Base-by-base conservation (phyloP, 2,329 filamentous ascomycete species). In the Rhexocercosporidium sp. region DNA sequence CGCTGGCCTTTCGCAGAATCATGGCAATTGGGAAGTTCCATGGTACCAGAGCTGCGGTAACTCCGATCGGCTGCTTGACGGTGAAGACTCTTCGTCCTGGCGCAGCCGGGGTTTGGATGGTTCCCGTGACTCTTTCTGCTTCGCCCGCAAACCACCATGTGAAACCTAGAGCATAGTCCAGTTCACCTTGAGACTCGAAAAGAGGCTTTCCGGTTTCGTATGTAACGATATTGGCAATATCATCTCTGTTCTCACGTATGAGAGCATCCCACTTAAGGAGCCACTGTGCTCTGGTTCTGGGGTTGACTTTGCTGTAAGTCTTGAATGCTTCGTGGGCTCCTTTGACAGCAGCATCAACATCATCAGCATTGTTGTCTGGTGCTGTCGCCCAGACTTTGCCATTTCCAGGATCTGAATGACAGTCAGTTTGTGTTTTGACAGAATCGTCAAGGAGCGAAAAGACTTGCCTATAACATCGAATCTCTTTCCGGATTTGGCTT, bases 61-160 rank as follows among this genome's bases (percentile, higher is more conserved):
- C 89, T 64, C 90, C 90, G 66, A 92, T 84, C 0, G 90, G 90
- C 77, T 92, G 90, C 81, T 94, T 94, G 72, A 94, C 85, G 0
- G 89, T 91, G 68, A 94, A 86, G 2, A 89, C 83, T 14, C 91
- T 83, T 6, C 91, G 82, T 37, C 88, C 87, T 0, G 91, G 87
- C 0, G 86, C 79, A 0, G 90, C 81, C 0, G 89, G 84, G 0
- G 83, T 82, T 54, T 87, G 85, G 4, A 90, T 83, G 0, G 84
- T 84, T 18, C 91, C 91, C 29, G 85, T 82, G n/a, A 90, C 84
- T 39, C 87, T 81, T 77, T 89, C 81, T 74, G 86, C 87, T 72
- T 90, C 87, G 2, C 87, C 87, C 8, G 83, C 82, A 73, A 86
- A 86, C 83, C 84, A 86, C 84, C 84, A 86, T 1, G 76, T 77